Base-by-base conservation (phyloP, 116 monocot species). In the Trichopus zeylanicus region DNA sequence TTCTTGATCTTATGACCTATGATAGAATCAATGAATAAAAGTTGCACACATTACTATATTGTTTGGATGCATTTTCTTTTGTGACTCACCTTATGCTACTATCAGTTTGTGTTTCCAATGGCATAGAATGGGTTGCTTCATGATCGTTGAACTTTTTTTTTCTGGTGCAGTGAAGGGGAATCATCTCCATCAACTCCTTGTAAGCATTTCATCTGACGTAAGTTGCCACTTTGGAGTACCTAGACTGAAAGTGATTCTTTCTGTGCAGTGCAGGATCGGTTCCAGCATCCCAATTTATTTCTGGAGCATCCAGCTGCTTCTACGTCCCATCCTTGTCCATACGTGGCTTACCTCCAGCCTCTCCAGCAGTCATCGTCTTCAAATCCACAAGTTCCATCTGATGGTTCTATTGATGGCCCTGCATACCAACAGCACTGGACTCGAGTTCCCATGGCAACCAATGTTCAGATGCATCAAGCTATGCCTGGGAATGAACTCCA, bases 241-340 rank as follows among this genome's bases (percentile, higher is more conserved):
- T 15, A 3, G 13, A 42, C 42, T 15, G 13, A 16, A 3, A 42
- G 8, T 42, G 42, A 42, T 42, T 9, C 42, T 66, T 32, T 26
- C 31, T 18, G 15, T 66, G 78, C 82, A 93, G 93, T 85, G 76
- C 65, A 67, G 51, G 87, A 92, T 66, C 35, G 76, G 19, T 51
- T 81, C 34, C 68, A 68, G 7, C 77, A 69, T 19, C 75, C 74
- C 66, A 56, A 74, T 20, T n/a, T 74, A 34, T 78, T 76, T 61
- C 16, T 72, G 26, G 83, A 83, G 51, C 69, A 80, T 57, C 62
- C 65, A 23, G 73, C 69, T 61, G 55, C 68, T 68, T 37, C 79
- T 10, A 21, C 70, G 64, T 38, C 69, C 29, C 77, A 82, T 75
- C 60, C 73, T 37, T 75, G 78, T 35, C 76, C 84, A 16, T 81